These are phyloP conservation scores for Zygoascus biomembranicola DNA, from an alignment of 805 yeast genomes.

Conservation along the genomic window DNA sequence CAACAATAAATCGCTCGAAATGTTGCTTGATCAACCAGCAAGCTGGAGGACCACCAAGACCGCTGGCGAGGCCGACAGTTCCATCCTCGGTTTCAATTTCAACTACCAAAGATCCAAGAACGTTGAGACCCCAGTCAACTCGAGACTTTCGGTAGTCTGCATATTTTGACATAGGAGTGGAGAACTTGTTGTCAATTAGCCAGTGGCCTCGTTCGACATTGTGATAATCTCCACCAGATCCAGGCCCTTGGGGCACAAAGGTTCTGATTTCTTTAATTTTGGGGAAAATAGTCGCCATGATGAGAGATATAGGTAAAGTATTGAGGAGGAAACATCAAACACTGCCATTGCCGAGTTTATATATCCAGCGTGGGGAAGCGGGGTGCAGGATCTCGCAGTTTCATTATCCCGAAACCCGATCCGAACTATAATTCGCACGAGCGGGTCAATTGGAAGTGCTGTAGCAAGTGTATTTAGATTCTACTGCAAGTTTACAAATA, in stretches of 20 bases:
- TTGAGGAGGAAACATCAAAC: background rate
- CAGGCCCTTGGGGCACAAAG: conserved; percentile 36
- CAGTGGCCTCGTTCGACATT: conserved; percentile 43
- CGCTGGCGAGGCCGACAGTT: conserved; percentile 43
- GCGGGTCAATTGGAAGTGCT: background rate
- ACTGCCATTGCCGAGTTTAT: background rate
- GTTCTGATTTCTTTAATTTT: conserved; percentile 37
- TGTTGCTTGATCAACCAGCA: conserved; percentile 42
- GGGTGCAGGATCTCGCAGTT: background rate
- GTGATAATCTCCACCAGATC: conserved; percentile 46
- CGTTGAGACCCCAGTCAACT: conserved; percentile 44
- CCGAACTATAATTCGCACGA: too few species aligned
- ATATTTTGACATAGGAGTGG: conserved; percentile 44
- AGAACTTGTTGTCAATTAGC: conserved; percentile 39
- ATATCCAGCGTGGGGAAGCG: background rate
- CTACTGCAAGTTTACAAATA: background rate
- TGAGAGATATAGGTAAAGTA: background rate
- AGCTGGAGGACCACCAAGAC: conserved; percentile 45
- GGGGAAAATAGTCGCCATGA: conserved; percentile 28
- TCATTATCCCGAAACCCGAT: background rate
- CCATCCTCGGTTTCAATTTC: conserved; percentile 43
- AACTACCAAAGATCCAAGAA: conserved; percentile 42
- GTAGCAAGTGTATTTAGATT: too few species aligned
- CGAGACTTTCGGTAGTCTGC: conserved; percentile 38
- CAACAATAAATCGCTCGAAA: conserved; percentile 38